Percentiles rank a stretch among this genome's conserved stretches.
These are phyloP conservation scores for Heteromeles arbutifolia DNA, from an alignment of 306 rosid species.

Conservation along the genomic window DNA sequence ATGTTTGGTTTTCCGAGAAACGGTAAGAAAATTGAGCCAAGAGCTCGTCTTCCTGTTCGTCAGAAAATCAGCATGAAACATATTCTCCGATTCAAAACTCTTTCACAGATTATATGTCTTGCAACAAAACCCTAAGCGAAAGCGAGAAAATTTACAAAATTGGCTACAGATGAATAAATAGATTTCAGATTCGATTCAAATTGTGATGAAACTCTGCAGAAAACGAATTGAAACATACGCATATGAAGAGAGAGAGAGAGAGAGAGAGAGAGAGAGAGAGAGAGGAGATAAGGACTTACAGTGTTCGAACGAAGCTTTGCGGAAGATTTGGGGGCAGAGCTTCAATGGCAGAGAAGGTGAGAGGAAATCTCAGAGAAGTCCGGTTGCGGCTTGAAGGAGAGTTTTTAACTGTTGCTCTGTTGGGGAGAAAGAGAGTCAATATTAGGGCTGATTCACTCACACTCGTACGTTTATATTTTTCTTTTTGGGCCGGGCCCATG, in stretches of 20 bases:
- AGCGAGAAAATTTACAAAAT: neutral
- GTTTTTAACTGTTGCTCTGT: neutral
- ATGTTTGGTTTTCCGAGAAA: neutral
- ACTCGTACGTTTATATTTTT: neutral
- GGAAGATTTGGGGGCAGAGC: neutral
- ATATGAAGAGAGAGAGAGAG: neutral
- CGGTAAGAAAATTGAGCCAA: neutral
- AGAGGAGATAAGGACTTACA: neutral
- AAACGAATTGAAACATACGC: neutral
- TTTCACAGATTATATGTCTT: neutral
- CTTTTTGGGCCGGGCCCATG: neutral
- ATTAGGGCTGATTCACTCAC: neutral
- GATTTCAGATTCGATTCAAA: neutral
- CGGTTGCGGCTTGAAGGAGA: neutral
- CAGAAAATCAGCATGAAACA: neutral
- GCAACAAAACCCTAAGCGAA: neutral
- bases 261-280: too few relatives aligned
- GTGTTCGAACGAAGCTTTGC: neutral
- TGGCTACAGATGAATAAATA: neutral
- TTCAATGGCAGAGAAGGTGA: neutral
- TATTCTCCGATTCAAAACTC: neutral
- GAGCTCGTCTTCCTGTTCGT: neutral
- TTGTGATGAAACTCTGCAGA: neutral
- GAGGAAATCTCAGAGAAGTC: neutral
- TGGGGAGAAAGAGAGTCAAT: neutral